These are phyloP conservation scores for Quercus variabilis DNA, from an alignment of 306 rosid species.

Conservation along the genomic window DNA sequence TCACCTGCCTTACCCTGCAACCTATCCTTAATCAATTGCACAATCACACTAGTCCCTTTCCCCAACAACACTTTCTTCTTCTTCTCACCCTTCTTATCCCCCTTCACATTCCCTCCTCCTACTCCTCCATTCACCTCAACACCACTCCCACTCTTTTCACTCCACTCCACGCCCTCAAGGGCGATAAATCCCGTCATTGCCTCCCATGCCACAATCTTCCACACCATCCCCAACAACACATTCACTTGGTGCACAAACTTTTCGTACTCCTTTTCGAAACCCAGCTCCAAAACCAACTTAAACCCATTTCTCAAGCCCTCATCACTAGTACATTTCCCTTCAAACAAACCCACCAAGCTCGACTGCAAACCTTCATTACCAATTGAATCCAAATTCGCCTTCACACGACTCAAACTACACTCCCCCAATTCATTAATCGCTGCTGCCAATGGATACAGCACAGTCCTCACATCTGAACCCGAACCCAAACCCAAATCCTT, in stretches of 20 bases:
- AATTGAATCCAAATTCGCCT: conserved; percentile 32
- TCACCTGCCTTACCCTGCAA: conserved; percentile 33
- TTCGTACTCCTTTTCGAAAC: conserved; percentile 35
- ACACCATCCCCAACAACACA: conserved; percentile 48
- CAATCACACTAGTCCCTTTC: conserved; percentile 62
- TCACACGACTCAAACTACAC: conserved; percentile 47
- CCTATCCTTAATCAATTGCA: conserved; percentile 69
- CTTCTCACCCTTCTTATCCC: conserved; percentile 57
- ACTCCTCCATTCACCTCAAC: conserved; percentile 41
- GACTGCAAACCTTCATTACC: conserved; percentile 21
- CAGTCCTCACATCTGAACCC: conserved; percentile 30
- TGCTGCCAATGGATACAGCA: conserved; percentile 44
- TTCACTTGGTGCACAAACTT: conserved; percentile 54
- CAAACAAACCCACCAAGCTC: conserved; percentile 42
- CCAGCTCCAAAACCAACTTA: conserved; percentile 39
- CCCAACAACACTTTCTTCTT: conserved; percentile 79
- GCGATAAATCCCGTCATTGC: conserved; percentile 39
- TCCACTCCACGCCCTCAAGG: conserved; percentile 56
- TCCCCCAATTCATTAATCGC: conserved; percentile 53
- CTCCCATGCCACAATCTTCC: conserved; percentile 83
- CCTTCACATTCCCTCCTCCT: conserved; percentile 40
- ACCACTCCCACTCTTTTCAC: conserved; percentile 30
- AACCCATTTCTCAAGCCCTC: conserved; percentile 39
- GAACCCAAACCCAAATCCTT: conserved; percentile 31
- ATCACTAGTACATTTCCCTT: conserved; percentile 39